These are phyloP conservation scores for Coemansia asiatica DNA, from an alignment of 192 early-diverging fungal genomes.

Conservation along the genomic window DNA sequence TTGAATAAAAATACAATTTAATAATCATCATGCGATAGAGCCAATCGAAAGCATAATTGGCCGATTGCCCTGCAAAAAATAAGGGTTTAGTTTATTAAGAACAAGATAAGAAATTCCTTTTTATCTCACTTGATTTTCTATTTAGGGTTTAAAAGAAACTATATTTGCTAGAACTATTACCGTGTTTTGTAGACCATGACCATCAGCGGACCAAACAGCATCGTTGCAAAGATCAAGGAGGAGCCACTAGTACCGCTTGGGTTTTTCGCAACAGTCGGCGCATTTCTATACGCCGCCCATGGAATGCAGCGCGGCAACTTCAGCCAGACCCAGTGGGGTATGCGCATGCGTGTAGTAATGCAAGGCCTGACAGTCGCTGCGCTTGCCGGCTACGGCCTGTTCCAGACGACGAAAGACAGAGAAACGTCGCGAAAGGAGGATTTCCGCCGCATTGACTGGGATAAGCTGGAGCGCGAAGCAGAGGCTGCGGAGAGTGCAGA, in stretches of 20 bases:
- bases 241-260: conserved; percentile 47
- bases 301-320: conserved; percentile 29
- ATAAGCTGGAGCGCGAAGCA: conserved; percentile 36
- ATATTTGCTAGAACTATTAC: too few relatives aligned
- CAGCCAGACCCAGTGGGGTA: conserved; percentile 36
- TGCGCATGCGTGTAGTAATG: conserved; percentile 45
- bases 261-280: conserved; percentile 29
- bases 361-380: conserved; percentile 45
- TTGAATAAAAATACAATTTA: too few relatives aligned
- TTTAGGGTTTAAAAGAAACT: too few relatives aligned
- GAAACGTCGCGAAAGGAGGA: conserved; percentile 10
- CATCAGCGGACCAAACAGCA: conserved; percentile 8
- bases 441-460: conserved; percentile 45
- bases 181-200: background rate
- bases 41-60: too few relatives aligned
- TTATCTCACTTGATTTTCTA: too few relatives aligned
- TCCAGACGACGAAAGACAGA: background rate
- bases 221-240: conserved; percentile 29
- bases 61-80: too few relatives aligned
- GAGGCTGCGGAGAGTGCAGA: conserved; percentile 21
- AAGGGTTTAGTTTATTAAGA: too few relatives aligned
- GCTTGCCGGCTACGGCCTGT: conserved; percentile 31
- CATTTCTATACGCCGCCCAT: conserved; percentile 38
- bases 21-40: too few relatives aligned
- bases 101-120: too few relatives aligned